Base-by-base conservation (phyloP, 495 filamentous ascomycete species). In the Neurospora sp. region DNA sequence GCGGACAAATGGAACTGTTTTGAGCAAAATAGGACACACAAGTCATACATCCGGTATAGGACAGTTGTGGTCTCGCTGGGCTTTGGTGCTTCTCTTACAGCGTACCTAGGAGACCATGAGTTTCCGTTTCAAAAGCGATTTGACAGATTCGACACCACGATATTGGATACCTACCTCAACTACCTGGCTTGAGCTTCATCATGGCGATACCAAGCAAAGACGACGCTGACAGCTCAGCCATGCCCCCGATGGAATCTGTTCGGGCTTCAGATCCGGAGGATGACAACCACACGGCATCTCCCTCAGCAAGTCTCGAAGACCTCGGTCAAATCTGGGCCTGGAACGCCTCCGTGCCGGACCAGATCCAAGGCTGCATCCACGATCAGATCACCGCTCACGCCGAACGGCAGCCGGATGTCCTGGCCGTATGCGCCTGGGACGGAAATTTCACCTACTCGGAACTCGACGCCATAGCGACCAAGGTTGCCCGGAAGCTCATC, bases 371-470 rank as follows among this genome's bases (percentile, higher is more conserved):
- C 27, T 78, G 78, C 71, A 71, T 81, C 14, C 78, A 82, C 71
- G 54, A 80, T n/a, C 74, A 77, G 5, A 75, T 82, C 71, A 75
- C 74, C 69, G 74, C 72, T 23, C 74, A 74, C 18, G 74, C 72
- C 11, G 37, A 44, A 18, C 66, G 72, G 20, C 74, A 73, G 39
- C 78, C 76, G 3, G 73, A 76, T 11, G 72, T 70, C 16, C 46
- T 74, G 66, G 79, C 80, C 1, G 72, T 82, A 5, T 75, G 73
- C 54, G 78, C 79, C 31, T 90, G 89, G 88, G 89, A 91, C 81
- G 86, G 87, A 27, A 84, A 75, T 9, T 74, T 91, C 42, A 87
- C 85, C 0, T 90, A 84, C 75, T 75, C 66, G 4, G 81, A 90
- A 73, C 79, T 91, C 42, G 84, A 88, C 38, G 37, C 72, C 9